These are phyloP conservation scores for Emericellopsis terricola DNA, from an alignment of 495 filamentous ascomycete species.

Conservation along the genomic window DNA sequence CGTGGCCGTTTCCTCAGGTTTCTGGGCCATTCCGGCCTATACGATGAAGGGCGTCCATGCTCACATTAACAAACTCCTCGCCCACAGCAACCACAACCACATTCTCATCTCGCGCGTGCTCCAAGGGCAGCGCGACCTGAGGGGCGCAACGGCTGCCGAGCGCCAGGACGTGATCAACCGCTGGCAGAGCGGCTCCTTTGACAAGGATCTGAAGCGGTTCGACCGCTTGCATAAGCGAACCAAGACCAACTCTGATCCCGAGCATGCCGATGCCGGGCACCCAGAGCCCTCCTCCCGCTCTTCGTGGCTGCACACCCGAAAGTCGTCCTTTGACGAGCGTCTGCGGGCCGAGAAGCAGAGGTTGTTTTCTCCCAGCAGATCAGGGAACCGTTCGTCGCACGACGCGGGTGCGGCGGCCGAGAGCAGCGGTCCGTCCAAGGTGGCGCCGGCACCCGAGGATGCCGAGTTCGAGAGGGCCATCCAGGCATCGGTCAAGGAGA, in stretches of 20 bases:
- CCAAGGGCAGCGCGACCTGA: conserved; percentile 50
- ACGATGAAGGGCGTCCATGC: conserved; percentile 60
- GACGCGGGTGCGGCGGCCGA: conserved; percentile 3
- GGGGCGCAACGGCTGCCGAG: conserved; percentile 28
- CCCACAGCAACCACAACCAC: conserved; percentile 45
- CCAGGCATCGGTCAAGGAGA: conserved; percentile 43
- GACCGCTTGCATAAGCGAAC: conserved; percentile 13
- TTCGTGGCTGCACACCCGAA: conserved; percentile 13
- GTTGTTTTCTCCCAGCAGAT: no score
- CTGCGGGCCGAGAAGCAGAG: conserved; percentile 12
- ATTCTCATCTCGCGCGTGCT: conserved; percentile 53
- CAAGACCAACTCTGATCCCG: not conserved
- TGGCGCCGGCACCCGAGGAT: conserved; percentile 13
- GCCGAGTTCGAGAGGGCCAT: conserved; percentile 54
- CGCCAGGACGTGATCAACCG: conserved; percentile 34
- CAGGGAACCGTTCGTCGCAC: no score
- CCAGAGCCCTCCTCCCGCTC: not conserved
- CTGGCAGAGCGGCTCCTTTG: conserved; percentile 35
- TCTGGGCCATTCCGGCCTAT: conserved; percentile 55
- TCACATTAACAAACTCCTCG: conserved; percentile 45
- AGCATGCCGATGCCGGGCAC: not conserved
- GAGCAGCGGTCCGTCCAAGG: conserved; percentile 5
- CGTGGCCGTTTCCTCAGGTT: conserved; percentile 8
- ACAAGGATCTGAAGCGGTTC: conserved; percentile 28
- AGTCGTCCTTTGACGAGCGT: conserved; percentile 20